Evolutionary conservation across 106 monocot genomes (phyloP), one percentile per base, ranked within the genome.

Genomic region (Platanthera zijinensis): DNA sequence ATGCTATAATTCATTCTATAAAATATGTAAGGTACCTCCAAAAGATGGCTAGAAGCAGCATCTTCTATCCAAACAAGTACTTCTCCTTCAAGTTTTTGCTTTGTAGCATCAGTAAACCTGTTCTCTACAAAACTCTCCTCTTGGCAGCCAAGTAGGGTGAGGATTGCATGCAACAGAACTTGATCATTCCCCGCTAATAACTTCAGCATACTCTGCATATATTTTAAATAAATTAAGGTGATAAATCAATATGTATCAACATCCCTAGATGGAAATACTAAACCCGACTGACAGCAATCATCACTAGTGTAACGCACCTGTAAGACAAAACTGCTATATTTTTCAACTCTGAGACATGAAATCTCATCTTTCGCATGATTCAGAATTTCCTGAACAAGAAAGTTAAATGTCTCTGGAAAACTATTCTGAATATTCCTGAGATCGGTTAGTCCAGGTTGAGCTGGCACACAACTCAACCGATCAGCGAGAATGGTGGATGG

Each of bases 251-350:
- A 72, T 21, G 1, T 19, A 18, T 72, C 47, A 72, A 72, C 7
- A 72, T 72, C 3, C 22, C 48, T 15, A 48, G n/a, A 71, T 48
- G 28, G 48, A 3, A 45, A 46, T 69, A 45, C 70, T n/a, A 25
- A 9, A 10, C 73, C 78, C 48, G 6, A 11, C 32, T 10, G 13
- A 59, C 48, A 52, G 15, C 62, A 78, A 66, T 18, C 19, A 74
- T 19, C 25, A 17, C 12, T 62, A 8, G 39, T 10, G 47, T 51
- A 14, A 57, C 77, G 50, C 78, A 76, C 97, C 94, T 99, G 94
- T 74, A 94, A 83, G 67, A 92, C 91, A 66, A 99, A 92, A 79
- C 91, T 99, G 73, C 94, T 90, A 72, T 85, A 87, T 52, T 92
- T 93, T 80, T 99, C 85, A n/a, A 62, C 73, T 73, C 86, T 64